phyloP scores from a whole-genome alignment of 148 eudicot genomes.

The Chenopodium berlandieri region DNA sequence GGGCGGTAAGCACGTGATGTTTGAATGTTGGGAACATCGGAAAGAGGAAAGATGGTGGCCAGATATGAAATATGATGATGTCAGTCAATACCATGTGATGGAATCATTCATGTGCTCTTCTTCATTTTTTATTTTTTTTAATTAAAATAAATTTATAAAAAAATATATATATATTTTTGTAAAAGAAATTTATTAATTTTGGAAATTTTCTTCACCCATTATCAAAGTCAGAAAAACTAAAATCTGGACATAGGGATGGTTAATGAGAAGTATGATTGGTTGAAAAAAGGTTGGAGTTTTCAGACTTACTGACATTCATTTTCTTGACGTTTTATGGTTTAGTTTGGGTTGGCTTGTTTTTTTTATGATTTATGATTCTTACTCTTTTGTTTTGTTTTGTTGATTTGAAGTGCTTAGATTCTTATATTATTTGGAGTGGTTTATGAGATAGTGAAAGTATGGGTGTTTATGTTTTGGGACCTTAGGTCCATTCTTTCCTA shows the following conservation, averaged over 20 bases:
- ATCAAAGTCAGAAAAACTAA: slow-evolving; percentile 18
- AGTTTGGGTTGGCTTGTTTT: background rate
- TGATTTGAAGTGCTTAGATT: background rate
- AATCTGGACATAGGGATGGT: slow-evolving; percentile 12
- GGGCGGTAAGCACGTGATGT: slow-evolving; percentile 49
- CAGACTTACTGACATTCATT: slow-evolving; percentile 23
- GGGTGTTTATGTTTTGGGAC: background rate
- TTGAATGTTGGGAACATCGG: slow-evolving; percentile 64
- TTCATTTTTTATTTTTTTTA: background rate
- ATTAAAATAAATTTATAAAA: no score
- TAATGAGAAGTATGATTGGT: slow-evolving; percentile 25
- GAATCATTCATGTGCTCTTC: slow-evolving; percentile 42
- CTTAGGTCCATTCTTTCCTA: background rate
- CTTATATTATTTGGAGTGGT: no score
- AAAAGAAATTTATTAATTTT: no score
- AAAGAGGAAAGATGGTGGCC: slow-evolving; percentile 52
- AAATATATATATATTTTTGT: no score
- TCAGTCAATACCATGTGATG: slow-evolving; percentile 61
- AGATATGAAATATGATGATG: slow-evolving; percentile 73
- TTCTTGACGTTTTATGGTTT: slow-evolving; percentile 24
- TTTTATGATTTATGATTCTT: background rate
- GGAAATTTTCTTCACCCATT: background rate
- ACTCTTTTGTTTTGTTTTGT: background rate
- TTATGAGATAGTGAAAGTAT: background rate
- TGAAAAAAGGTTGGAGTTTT: slow-evolving; percentile 14